phyloP scores from a whole-genome alignment of 345 rosid genomes.

The Psidium friedrichsthalianum region DNA sequence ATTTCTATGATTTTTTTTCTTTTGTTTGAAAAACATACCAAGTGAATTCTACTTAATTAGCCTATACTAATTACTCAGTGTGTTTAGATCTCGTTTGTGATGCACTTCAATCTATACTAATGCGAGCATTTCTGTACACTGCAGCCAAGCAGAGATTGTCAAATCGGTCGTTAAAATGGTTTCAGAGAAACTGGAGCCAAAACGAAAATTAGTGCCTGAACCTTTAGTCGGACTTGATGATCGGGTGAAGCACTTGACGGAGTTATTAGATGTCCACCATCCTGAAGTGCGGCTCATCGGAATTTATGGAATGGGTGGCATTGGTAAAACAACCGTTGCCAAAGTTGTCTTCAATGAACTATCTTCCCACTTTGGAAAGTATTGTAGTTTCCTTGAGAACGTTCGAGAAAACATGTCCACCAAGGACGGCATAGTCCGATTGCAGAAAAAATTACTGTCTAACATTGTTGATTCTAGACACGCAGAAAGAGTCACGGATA shows the following conservation, averaged over 20 bases:
- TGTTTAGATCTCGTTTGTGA: rapidly evolving
- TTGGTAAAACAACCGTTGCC: background rate
- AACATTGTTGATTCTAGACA: background rate
- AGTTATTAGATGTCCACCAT: background rate
- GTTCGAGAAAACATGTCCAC: background rate
- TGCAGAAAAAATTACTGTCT: background rate
- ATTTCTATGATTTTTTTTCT: no score
- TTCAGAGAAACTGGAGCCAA: background rate
- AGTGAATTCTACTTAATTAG: background rate
- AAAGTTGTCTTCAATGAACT: background rate
- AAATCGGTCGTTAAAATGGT: background rate
- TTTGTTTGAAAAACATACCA: no score
- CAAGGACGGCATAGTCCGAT: background rate
- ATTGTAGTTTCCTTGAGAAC: background rate
- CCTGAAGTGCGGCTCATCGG: background rate
- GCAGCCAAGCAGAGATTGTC: background rate
- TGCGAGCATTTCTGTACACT: rapidly evolving
- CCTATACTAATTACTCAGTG: background rate
- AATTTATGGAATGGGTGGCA: background rate
- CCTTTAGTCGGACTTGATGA: background rate
- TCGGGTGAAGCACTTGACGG: background rate
- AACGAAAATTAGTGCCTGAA: rapidly evolving
- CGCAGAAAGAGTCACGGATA: rapidly evolving
- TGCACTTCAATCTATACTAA: background rate
- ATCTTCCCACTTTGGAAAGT: background rate